Percentiles rank a stretch among this genome's conserved stretches.
phyloP scores from a whole-genome alignment of 1,139 yeast species.

The Eremothecium gossypii region DNA sequence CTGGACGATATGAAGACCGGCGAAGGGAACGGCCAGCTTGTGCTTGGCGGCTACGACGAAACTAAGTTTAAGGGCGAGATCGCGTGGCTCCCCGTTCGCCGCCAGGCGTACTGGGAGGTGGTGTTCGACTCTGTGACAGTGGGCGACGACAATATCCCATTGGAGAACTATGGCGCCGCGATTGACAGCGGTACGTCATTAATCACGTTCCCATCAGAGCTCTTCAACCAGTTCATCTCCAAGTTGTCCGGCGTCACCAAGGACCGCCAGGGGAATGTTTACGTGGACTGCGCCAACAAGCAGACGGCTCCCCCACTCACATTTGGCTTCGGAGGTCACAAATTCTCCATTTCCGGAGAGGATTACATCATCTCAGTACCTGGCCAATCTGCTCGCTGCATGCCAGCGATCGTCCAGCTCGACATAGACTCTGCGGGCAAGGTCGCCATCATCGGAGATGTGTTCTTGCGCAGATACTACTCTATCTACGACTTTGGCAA shows the following conservation, averaged over 20 bases:
- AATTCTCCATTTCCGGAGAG: slow-evolving; percentile 77
- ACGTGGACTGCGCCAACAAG: slow-evolving; percentile 79
- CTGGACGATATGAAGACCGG: slow-evolving; percentile 60
- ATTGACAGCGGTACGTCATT: slow-evolving; percentile 97
- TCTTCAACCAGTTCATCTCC: slow-evolving; percentile 77
- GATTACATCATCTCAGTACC: slow-evolving; percentile 66
- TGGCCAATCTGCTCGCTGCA: slow-evolving; percentile 89
- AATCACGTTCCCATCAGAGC: slow-evolving; percentile 90
- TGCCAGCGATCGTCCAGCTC: slow-evolving; percentile 93
- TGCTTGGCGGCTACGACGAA: slow-evolving; percentile 88
- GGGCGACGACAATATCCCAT: slow-evolving; percentile 83
- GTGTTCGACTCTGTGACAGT: slow-evolving; percentile 79
- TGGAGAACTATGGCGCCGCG: slow-evolving; percentile 85
- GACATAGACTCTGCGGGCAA: slow-evolving; percentile 98
- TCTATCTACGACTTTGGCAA: slow-evolving; percentile 85
- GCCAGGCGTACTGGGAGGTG: slow-evolving; percentile 99
- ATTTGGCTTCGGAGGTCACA: slow-evolving; percentile 77
- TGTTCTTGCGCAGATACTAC: slow-evolving; percentile 90
- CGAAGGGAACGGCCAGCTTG: slow-evolving; percentile 56
- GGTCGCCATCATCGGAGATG: slow-evolving; percentile 91
- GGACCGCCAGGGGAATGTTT: slow-evolving; percentile 95
- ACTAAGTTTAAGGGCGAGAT: slow-evolving; percentile 68
- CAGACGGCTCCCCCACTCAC: slow-evolving; percentile 83
- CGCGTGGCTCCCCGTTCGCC: slow-evolving; percentile 93
- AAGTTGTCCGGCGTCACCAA: slow-evolving; percentile 71